phyloP scores from a whole-genome alignment of 2,329 filamentous ascomycete species.

The Aspergillus ochraceoroseus region DNA sequence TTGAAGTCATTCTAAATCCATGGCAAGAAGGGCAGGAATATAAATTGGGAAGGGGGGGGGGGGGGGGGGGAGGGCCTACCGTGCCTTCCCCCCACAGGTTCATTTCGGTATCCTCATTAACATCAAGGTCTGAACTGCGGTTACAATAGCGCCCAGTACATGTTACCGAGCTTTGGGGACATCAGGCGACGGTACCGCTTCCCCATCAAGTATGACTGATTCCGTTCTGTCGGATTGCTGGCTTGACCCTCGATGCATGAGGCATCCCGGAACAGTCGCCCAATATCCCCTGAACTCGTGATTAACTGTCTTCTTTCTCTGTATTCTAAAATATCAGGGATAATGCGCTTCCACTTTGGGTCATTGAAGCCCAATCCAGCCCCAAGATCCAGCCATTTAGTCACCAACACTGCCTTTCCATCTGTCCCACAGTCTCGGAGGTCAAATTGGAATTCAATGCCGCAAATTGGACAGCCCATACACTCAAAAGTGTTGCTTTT shows the following conservation, averaged over 20 bases:
- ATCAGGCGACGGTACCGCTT: constrained; percentile 1
- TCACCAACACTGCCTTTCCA: constrained; percentile 7
- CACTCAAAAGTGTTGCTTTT: not conserved
- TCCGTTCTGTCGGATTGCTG: constrained; percentile 3
- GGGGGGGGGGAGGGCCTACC: too few relatives aligned
- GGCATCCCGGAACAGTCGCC: not conserved
- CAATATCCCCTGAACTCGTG: not conserved
- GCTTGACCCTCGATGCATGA: constrained; percentile 1
- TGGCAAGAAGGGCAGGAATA: too few relatives aligned
- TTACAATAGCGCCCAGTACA: too few relatives aligned
- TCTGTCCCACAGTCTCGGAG: constrained; percentile 4
- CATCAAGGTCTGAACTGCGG: too few relatives aligned
- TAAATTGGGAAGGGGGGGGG: too few relatives aligned
- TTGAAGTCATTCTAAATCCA: too few relatives aligned
- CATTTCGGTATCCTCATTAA: too few relatives aligned
- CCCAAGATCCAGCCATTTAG: constrained; percentile 10
- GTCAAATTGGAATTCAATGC: constrained; percentile 2
- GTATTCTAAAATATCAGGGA: not conserved
- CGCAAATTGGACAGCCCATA: not conserved
- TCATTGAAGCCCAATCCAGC: constrained; percentile 2
- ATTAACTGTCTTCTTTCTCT: not conserved
- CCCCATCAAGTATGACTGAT: constrained; percentile 2
- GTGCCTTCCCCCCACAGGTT: too few relatives aligned
- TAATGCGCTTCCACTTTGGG: constrained; percentile 6
- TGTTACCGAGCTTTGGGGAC: too few relatives aligned